Percentiles rank a stretch among this genome's conserved stretches.
Evolutionary conservation across 805 yeast species (phyloP).

Genomic region (Clavispora santaluciae): DNA sequence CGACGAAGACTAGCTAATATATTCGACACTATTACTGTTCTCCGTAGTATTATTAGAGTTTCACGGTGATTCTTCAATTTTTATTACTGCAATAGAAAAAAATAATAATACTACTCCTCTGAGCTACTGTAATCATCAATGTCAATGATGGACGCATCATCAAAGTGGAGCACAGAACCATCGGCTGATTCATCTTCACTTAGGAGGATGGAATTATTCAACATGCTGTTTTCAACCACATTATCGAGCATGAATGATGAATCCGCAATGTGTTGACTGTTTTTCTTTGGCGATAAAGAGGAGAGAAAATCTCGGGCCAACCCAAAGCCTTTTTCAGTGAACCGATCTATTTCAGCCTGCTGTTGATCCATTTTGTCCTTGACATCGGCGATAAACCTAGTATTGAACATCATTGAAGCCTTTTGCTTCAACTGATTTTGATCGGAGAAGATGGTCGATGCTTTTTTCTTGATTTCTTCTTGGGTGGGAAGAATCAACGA

Average conservation of each 20-base stretch:
- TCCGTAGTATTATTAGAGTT: no score
- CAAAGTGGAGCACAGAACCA: constrained; percentile 2
- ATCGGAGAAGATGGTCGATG: constrained; percentile 16
- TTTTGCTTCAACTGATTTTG: constrained; percentile 8
- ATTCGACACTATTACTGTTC: no score
- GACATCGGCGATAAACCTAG: constrained; percentile 13
- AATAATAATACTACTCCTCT: no score
- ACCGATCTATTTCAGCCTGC: constrained; percentile 19
- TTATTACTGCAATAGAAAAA: no score
- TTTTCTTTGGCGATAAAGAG: constrained; percentile 23
- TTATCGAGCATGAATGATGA: constrained; percentile 28
- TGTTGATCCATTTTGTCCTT: constrained; percentile 16
- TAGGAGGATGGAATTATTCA: constrained; percentile 10
- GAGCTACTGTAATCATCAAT: constrained; percentile 25
- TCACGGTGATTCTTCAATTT: no score
- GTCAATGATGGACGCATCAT: constrained; percentile 13
- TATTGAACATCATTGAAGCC: constrained; percentile 19
- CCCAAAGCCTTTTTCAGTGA: constrained; percentile 22
- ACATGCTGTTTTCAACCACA: constrained; percentile 7
- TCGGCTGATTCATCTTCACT: constrained; percentile 10
- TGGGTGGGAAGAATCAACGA: constrained; percentile 6
- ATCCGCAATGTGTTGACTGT: constrained; percentile 13
- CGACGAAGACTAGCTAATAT: constrained; percentile 26
- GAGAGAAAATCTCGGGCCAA: constrained; percentile 22
- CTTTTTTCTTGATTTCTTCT: constrained; percentile 14